Evolutionary conservation across 2,329 filamentous ascomycete genomes (phyloP).

Genomic region (Ophiostoma sp.): DNA sequence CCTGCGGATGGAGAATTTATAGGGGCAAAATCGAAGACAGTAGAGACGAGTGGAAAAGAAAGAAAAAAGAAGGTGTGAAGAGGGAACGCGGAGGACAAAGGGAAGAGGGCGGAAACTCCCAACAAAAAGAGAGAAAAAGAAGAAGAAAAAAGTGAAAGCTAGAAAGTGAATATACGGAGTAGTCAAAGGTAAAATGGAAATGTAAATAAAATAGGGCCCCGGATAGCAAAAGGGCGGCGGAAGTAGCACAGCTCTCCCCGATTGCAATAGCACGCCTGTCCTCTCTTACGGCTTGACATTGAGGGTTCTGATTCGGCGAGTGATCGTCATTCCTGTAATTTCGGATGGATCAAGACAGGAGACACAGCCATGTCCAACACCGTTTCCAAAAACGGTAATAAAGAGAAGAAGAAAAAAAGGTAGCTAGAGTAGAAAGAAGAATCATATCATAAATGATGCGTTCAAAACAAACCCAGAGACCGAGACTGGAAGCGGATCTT

Average conservation of each 20-base stretch:
- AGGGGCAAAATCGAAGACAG: not conserved
- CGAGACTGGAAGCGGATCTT: too few relatives aligned
- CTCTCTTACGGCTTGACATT: not conserved
- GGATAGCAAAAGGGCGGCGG: not conserved
- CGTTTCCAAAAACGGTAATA: not conserved
- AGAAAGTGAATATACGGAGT: not conserved
- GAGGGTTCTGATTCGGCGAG: not conserved
- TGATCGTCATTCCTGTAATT: slow-evolving; percentile 12
- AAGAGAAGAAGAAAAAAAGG: too few relatives aligned
- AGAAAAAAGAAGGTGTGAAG: not conserved
- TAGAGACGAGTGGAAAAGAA: not conserved
- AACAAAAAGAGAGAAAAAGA: not conserved
- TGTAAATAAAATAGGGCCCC: not conserved
- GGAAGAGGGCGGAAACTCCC: not conserved
- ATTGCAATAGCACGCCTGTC: not conserved
- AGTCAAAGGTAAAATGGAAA: not conserved
- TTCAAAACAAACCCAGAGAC: too few relatives aligned
- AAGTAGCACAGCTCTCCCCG: not conserved
- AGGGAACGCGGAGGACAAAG: not conserved
- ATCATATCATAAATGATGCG: too few relatives aligned
- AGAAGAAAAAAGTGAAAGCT: not conserved
- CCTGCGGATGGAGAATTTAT: not conserved
- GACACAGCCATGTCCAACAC: not conserved
- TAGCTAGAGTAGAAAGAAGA: too few relatives aligned
- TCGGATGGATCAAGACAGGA: slow-evolving; percentile 7